Evolutionary conservation across 2,329 filamentous ascomycete species (phyloP), one percentile per base, ranked within the genome.

Genomic region (Xylariaceae sp.): DNA sequence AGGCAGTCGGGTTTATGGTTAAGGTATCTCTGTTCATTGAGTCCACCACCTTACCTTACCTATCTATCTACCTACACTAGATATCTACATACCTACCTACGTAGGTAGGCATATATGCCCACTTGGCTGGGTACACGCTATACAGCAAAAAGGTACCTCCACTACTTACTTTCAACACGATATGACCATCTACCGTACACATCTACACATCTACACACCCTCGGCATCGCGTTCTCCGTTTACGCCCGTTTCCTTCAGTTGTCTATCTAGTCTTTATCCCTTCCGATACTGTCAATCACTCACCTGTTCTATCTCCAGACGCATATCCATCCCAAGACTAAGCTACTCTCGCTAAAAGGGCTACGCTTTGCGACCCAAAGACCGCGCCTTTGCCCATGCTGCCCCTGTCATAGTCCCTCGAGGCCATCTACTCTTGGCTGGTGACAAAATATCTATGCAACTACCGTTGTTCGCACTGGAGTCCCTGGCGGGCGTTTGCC

Each of bases 401-500:
- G 32, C 50, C 51, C 30, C 34, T 26, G 32, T 46, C 41, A 37
- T 44, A 48, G 34, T 52, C 51, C 44, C 44, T 27, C 41, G 26
- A 47, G 51, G 45, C 53, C 43, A 53, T 45, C 32, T 35, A 41
- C 32, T 40, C 39, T 39, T 54, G 53, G 50, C 48, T 51, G 43
- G 50, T 51, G 45, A 49, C 46, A 37, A 50, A 50, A 47, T 19
- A 62, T 63, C 60, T 62, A 63, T 63, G 61, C 58, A 50, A 59
- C 60, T 51, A 54, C 58, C 58, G 44, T 55, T 48, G 43, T 54
- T 47, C 58, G 55, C 56, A 47, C 51, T 57, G 32, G 43, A 54
- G 60, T 63, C 60, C 60, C 60, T 44, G 60, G 65, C 63, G 66
- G 68, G 66, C 64, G 60, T 63, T 58, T 60, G 64, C 62, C 61